Conservation (phyloP, 768 basidiomycete species). For the Pisolithus marmoratus region DNA sequence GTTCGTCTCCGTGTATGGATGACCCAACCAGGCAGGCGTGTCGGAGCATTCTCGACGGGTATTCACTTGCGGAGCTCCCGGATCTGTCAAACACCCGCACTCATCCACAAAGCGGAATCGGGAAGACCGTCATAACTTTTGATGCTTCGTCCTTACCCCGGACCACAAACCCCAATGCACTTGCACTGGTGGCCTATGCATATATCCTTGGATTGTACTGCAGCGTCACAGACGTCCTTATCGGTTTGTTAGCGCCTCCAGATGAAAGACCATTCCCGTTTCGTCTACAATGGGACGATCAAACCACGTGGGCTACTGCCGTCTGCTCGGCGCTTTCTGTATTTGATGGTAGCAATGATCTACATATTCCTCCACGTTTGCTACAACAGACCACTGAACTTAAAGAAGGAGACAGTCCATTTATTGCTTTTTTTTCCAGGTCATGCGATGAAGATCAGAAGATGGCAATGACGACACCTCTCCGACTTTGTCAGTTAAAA, state of each 20-base stretch:
- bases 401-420: conserved; percentile 5
- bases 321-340: conserved; percentile 5
- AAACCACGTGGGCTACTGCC: conserved; percentile 12
- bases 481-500: conserved; percentile 7
- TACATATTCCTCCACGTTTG: neutral
- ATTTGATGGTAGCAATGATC: conserved; percentile 1
- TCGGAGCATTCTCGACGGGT: conserved; percentile 1
- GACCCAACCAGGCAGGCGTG: neutral
- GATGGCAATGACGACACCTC: neutral
- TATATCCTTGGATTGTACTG: conserved; percentile 19
- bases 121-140: conserved; percentile 3
- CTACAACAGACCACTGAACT: neutral
- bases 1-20: neutral
- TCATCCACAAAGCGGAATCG: neutral
- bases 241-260: conserved; percentile 9
- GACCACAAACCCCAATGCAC: conserved; percentile 3
- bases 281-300: conserved; percentile 14
- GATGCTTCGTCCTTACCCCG: neutral
- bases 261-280: conserved; percentile 3
- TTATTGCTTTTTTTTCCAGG: conserved; percentile 12
- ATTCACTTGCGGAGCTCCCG: conserved; percentile 11
- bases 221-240: conserved; percentile 13
- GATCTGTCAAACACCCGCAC: conserved; percentile 13
- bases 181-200: conserved; percentile 17
- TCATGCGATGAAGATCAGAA: conserved; percentile 1